Evolutionary conservation across 2,329 filamentous ascomycete genomes (phyloP).

Genomic region (Penicillium sp.): DNA sequence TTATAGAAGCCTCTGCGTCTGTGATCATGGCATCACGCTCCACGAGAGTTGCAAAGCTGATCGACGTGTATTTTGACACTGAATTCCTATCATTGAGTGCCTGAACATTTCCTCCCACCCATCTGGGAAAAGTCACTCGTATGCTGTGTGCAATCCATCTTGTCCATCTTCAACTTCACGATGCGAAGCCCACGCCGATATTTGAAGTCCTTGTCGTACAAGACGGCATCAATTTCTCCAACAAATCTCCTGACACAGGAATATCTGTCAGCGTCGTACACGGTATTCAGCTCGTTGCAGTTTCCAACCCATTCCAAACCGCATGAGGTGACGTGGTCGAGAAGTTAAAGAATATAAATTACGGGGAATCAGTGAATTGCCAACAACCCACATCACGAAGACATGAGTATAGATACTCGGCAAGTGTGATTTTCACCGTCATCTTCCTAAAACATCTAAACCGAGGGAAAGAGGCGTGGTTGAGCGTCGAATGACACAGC

Average conservation of each 20-base stretch:
- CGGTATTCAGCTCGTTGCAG: constrained; percentile 54
- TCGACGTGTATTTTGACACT: too few relatives aligned
- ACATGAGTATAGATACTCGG: constrained; percentile 40
- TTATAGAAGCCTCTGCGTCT: too few relatives aligned
- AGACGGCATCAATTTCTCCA: constrained; percentile 34
- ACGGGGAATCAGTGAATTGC: constrained; percentile 47
- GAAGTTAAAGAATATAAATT: constrained; percentile 46
- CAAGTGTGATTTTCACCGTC: not conserved
- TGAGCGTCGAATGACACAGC: too few relatives aligned
- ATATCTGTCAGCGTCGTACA: constrained; percentile 65
- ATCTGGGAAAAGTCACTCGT: not conserved
- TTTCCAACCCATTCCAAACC: constrained; percentile 56
- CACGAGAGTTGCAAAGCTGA: too few relatives aligned
- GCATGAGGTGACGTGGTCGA: constrained; percentile 50
- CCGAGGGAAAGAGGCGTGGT: too few relatives aligned
- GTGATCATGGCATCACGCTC: too few relatives aligned
- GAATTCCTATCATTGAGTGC: too few relatives aligned
- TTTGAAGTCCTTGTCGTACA: not conserved
- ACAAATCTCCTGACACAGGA: constrained; percentile 67
- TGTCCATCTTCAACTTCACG: constrained; percentile 1
- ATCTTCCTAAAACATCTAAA: not conserved
- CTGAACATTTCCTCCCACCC: not conserved
- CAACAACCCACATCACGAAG: constrained; percentile 40
- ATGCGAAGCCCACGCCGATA: not conserved
- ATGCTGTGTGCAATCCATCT: not conserved